Conservation (phyloP, 345 rosid species). For the Aquilaria malaccensis region DNA sequence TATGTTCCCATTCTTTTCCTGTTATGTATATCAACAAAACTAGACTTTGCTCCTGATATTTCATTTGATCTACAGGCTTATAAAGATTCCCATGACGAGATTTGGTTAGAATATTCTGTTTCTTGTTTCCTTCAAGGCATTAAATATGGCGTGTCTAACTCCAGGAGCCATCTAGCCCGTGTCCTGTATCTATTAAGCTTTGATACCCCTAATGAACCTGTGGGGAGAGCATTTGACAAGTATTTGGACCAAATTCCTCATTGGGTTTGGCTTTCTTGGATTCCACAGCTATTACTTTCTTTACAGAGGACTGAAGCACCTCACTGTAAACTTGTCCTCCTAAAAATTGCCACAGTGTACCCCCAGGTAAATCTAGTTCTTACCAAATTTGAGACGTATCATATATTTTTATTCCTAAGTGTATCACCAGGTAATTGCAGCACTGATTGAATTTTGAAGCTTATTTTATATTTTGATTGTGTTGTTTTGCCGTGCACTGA, state of each 20-base stretch:
- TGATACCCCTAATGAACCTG: conserved; percentile 85
- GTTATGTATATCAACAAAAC: conserved; percentile 1
- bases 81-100: conserved; percentile 74
- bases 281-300: conserved; percentile 93
- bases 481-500: too few relatives aligned
- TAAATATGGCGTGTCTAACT: conserved; percentile 87
- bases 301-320: conserved; percentile 98
- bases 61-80: conserved; percentile 55
- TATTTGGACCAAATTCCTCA: conserved; percentile 90
- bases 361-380: conserved; percentile 58
- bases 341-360: conserved; percentile 81
- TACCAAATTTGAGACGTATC: too few relatives aligned
- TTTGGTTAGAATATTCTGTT: conserved; percentile 96
- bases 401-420: too few relatives aligned
- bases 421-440: too few relatives aligned
- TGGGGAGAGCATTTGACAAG: conserved; percentile 94
- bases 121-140: conserved; percentile 99
- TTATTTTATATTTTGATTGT: too few relatives aligned
- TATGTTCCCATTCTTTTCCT: conserved; percentile 27
- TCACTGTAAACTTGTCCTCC: conserved; percentile 91
- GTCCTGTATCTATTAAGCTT: conserved; percentile 95
- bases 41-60: conserved; percentile 11
- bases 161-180: conserved; percentile 95
- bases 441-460: too few relatives aligned
- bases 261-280: conserved; percentile 99